A percentile compares a stretch with the other conserved stretches of the same genome.
Conservation (phyloP, 768 basidiomycete genomes). For the Russula griseocarnosa region DNA sequence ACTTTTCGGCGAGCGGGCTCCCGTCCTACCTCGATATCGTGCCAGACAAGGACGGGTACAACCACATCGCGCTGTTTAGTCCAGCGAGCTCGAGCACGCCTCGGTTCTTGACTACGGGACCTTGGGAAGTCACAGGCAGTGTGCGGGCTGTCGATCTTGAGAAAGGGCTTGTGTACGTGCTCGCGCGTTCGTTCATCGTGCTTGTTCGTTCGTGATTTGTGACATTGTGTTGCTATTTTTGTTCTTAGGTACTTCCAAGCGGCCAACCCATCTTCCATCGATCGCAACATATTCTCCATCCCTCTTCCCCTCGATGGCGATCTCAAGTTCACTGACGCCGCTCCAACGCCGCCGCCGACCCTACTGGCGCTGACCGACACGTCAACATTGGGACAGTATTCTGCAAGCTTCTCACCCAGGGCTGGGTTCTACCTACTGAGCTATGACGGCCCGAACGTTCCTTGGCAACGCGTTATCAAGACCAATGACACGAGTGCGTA, state of each 20-base stretch:
- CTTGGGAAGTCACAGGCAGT: conserved; percentile 83
- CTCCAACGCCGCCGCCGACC: conserved; percentile 38
- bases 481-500: conserved; percentile 43
- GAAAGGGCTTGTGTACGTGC: conserved; percentile 66
- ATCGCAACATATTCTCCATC: conserved; percentile 81
- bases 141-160: conserved; percentile 69
- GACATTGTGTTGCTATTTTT: conserved; percentile 13
- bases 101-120: conserved; percentile 77
- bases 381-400: conserved; percentile 52
- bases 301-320: conserved; percentile 53
- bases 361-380: conserved; percentile 48
- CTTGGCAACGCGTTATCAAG: conserved; percentile 80
- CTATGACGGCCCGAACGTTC: conserved; percentile 78
- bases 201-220: conserved; percentile 9
- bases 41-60: conserved; percentile 75
- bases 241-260: conserved; percentile 77
- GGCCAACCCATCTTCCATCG: conserved; percentile 74
- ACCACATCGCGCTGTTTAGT: conserved; percentile 90
- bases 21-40: conserved; percentile 88
- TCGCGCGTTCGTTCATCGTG: conserved; percentile 5
- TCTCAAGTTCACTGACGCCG: conserved; percentile 27
- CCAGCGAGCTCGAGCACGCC: conserved; percentile 67
- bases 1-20: conserved; percentile 41
- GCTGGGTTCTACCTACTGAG: conserved; percentile 79
- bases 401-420: conserved; percentile 74